Conservation (phyloP, 163 green algal genomes). For the Scenedesmus sp. region DNA sequence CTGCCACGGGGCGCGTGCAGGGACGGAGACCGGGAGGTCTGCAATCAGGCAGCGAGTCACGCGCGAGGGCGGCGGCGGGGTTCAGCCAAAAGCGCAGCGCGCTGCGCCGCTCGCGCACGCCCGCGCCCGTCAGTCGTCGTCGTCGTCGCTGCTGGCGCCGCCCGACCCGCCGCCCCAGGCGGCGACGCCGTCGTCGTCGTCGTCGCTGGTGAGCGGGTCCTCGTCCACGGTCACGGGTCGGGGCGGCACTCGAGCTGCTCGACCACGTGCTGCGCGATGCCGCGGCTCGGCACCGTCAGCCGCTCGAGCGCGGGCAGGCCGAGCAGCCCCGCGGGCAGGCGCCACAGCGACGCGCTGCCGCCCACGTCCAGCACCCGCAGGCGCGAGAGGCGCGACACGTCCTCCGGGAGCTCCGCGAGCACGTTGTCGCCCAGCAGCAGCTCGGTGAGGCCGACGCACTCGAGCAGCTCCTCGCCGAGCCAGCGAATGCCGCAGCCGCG, state of each 20-base stretch:
- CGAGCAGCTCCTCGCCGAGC: conserved; percentile 26
- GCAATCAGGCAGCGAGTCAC: too few relatives aligned
- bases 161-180: too few relatives aligned
- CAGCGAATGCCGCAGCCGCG: conserved; percentile 17
- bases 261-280: conserved; percentile 15
- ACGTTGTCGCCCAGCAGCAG: conserved; percentile 44
- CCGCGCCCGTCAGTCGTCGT: too few relatives aligned
- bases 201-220: too few relatives aligned
- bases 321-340: conserved; percentile 16
- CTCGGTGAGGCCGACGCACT: conserved; percentile 9
- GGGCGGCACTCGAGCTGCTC: conserved; percentile 40
- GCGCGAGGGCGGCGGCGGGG: too few relatives aligned
- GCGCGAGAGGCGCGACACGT: conserved; percentile 1
- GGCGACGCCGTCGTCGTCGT: background rate
- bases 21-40: too few relatives aligned
- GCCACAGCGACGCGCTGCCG: conserved; percentile 21
- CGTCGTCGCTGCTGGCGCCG: too few relatives aligned
- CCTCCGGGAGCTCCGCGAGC: conserved; percentile 9
- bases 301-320: background rate
- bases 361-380: conserved; percentile 29
- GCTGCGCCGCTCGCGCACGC: too few relatives aligned
- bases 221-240: too few relatives aligned
- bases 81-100: too few relatives aligned
- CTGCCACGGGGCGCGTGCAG: too few relatives aligned
- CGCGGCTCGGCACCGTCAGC: conserved; percentile 17